Percentiles rank a stretch among this genome's conserved stretches.
phyloP scores from a whole-genome alignment of 2,329 filamentous ascomycete genomes.

The Myotisia sp. region DNA sequence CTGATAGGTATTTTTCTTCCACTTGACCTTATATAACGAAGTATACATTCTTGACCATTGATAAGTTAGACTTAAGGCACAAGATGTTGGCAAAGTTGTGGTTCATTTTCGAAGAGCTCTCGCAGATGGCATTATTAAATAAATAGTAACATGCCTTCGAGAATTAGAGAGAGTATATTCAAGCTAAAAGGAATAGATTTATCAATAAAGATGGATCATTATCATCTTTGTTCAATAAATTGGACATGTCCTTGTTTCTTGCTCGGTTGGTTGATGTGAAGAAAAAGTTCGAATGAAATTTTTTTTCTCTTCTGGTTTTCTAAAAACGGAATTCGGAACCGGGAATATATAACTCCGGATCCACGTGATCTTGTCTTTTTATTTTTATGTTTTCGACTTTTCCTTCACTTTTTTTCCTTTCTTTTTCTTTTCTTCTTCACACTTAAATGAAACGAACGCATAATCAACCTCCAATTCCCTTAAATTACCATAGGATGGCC shows the following conservation, averaged over 20 bases:
- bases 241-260: neutral
- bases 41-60: slow-evolving; percentile 28
- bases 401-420: slow-evolving; percentile 10
- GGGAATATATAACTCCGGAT: slow-evolving; percentile 1
- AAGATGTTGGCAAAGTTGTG: slow-evolving; percentile 27
- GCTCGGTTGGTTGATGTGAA: neutral
- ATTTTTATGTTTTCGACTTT: slow-evolving; percentile 7
- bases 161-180: neutral
- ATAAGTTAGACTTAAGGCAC: slow-evolving; percentile 15
- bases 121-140: no score
- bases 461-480: slow-evolving; percentile 35
- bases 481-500: slow-evolving; percentile 28
- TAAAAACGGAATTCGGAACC: neutral
- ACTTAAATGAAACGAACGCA: slow-evolving; percentile 33
- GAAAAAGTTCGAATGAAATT: neutral
- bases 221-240: neutral
- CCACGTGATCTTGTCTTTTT: neutral
- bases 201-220: neutral
- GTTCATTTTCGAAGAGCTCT: no score
- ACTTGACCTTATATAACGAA: slow-evolving; percentile 32
- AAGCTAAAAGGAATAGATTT: neutral
- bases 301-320: slow-evolving; percentile 1
- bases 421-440: slow-evolving; percentile 15
- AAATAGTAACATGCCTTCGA: neutral
- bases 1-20: slow-evolving; percentile 33